Conservation (phyloP, 2,329 filamentous ascomycete species). For the Uncinocarpus reesii region DNA sequence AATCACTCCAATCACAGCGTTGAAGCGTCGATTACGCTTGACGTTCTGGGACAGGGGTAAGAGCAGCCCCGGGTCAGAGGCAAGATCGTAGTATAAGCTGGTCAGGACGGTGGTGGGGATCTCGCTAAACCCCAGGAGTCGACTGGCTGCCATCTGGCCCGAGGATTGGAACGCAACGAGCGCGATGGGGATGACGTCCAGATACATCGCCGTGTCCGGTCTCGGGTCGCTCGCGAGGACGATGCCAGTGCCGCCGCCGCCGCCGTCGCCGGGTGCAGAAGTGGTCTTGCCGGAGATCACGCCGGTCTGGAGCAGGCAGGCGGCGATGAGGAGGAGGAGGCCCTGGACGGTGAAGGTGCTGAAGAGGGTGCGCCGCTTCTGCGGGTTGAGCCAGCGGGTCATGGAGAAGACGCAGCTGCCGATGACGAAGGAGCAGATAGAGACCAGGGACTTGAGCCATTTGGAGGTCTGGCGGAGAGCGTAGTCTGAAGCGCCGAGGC, state of each 20-base stretch:
- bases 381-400: constrained; percentile 29
- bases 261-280: constrained; percentile 23
- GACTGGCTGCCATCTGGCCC: constrained; percentile 36
- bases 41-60: constrained; percentile 29
- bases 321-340: constrained; percentile 32
- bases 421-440: constrained; percentile 34
- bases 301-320: constrained; percentile 31
- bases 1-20: constrained; percentile 31
- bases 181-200: constrained; percentile 35
- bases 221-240: constrained; percentile 14
- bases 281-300: constrained; percentile 22
- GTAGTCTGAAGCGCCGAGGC: constrained; percentile 35
- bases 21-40: constrained; percentile 32
- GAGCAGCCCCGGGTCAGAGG: constrained; percentile 32
- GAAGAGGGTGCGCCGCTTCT: constrained; percentile 30
- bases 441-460: constrained; percentile 38
- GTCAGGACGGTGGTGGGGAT: constrained; percentile 40
- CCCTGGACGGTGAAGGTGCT: constrained; percentile 35
- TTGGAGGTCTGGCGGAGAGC: constrained; percentile 32
- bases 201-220: constrained; percentile 21
- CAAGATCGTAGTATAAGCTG: constrained; percentile 39
- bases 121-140: constrained; percentile 35
- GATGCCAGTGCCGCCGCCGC: background rate
- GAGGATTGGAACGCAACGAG: constrained; percentile 39
- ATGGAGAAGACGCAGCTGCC: constrained; percentile 34